A percentile compares a stretch with the other conserved stretches of the same genome.
Evolutionary conservation across 1,284 basidiomycete species (phyloP).

Genomic region (Hypsizygus ulmarius): DNA sequence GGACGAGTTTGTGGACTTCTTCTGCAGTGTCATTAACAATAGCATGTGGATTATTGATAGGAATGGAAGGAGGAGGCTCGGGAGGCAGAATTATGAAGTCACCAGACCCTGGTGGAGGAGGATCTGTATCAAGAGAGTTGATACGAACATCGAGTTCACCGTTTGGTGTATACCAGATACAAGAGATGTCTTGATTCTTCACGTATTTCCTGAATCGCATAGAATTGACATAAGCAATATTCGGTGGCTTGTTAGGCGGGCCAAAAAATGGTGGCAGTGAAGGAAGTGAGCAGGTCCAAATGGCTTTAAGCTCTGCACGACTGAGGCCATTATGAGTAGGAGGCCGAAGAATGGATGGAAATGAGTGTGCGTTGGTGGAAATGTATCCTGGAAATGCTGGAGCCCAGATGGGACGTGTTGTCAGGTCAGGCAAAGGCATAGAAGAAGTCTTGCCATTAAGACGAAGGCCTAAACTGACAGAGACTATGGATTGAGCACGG

Average conservation of each 20-base stretch:
- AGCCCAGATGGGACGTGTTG: not conserved
- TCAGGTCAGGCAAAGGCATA: too few species aligned
- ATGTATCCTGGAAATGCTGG: not conserved
- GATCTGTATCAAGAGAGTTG: not conserved
- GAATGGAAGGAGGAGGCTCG: not conserved
- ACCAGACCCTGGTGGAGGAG: not conserved
- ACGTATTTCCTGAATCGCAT: constrained; percentile 5
- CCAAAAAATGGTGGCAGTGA: not conserved
- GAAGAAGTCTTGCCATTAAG: too few species aligned
- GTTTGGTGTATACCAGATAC: constrained; percentile 8
- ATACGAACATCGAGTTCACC: constrained; percentile 1
- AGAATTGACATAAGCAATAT: not conserved
- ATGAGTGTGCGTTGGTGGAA: not conserved
- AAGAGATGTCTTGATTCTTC: constrained; percentile 4
- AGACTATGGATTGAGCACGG: not conserved
- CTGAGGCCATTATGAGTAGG: too few species aligned
- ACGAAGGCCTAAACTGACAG: not conserved
- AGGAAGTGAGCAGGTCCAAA: not conserved
- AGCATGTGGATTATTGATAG: constrained; percentile 1
- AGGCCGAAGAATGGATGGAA: too few species aligned
- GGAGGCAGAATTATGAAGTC: not conserved
- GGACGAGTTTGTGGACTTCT: constrained; percentile 2
- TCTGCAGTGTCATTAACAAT: not conserved
- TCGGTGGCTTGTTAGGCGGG: not conserved
- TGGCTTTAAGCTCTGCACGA: too few species aligned